Conservation (phyloP, 352 stramenopile species). For the Phytopythium mirpurense region DNA sequence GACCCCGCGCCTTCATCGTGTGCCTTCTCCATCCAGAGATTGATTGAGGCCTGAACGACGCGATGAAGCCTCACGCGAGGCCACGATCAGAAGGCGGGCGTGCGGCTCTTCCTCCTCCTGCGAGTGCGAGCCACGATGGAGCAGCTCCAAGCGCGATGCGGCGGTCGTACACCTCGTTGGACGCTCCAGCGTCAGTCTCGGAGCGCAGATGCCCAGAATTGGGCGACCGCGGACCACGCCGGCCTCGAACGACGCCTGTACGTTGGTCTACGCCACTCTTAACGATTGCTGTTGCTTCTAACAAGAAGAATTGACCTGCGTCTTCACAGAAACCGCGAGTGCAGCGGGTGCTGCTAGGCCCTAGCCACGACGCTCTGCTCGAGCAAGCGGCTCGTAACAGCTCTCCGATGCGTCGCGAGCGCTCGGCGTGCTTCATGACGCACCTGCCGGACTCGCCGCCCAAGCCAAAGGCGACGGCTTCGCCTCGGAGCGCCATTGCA, state of each 20-base stretch:
- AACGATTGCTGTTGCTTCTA: neutral
- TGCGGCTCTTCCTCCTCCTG: neutral
- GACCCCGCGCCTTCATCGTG: no score
- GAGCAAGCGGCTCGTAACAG: slow-evolving; percentile 1
- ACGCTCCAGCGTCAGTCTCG: neutral
- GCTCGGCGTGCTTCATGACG: slow-evolving; percentile 30
- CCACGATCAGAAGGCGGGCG: slow-evolving; percentile 2
- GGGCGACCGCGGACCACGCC: neutral
- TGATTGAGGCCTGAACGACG: no score
- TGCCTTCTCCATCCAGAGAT: no score
- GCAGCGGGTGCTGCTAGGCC: slow-evolving; percentile 23
- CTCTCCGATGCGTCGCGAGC: neutral
- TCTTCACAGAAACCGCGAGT: slow-evolving; percentile 35
- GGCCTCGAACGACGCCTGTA: neutral
- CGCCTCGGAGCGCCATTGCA: neutral
- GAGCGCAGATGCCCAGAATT: neutral
- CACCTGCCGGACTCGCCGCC: slow-evolving; percentile 54
- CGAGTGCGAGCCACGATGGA: neutral
- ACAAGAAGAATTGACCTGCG: neutral
- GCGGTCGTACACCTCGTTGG: neutral
- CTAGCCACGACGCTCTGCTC: slow-evolving; percentile 15
- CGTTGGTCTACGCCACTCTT: neutral
- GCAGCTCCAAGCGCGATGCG: neutral
- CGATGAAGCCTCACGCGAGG: neutral
- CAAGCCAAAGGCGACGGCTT: slow-evolving; percentile 5